phyloP scores from a whole-genome alignment of 2,329 filamentous ascomycete species.

The Diplodia seriata region DNA sequence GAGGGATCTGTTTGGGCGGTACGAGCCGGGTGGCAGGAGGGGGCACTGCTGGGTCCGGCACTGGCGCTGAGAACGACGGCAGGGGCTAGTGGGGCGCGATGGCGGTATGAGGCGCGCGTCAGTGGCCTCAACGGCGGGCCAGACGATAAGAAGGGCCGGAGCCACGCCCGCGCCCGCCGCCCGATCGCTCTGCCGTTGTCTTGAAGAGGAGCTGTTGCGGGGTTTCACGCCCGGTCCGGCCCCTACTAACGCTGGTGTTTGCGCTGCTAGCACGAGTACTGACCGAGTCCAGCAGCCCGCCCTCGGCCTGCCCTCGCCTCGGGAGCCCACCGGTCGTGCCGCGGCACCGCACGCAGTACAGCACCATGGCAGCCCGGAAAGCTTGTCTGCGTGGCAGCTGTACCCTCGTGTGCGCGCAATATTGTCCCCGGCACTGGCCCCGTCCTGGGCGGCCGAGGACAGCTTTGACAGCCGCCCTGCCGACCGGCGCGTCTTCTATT shows the following conservation, averaged over 20 bases:
- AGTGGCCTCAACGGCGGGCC: conserved; percentile 16
- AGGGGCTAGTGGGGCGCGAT: conserved; percentile 18
- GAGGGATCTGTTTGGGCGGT: conserved; percentile 16
- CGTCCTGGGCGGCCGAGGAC: conserved; percentile 49
- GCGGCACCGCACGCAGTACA: not conserved
- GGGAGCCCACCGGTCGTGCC: not conserved
- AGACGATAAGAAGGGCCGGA: conserved; percentile 17
- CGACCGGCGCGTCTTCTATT: conserved; percentile 54
- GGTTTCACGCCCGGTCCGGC: conserved; percentile 10
- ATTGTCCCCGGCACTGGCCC: conserved; percentile 54
- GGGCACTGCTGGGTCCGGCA: not conserved
- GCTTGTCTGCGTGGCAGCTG: not conserved
- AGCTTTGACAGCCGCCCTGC: conserved; percentile 43
- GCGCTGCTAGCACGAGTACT: not conserved
- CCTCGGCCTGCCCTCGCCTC: not conserved
- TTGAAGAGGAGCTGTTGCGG: conserved; percentile 9
- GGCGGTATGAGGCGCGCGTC: conserved; percentile 12
- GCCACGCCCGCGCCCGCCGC: conserved; percentile 1
- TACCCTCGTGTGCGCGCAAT: conserved; percentile 44
- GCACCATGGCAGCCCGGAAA: not conserved
- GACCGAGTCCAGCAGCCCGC: not conserved
- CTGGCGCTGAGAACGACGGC: conserved; percentile 6
- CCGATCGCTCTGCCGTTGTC: conserved; percentile 1
- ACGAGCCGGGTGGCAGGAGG: conserved; percentile 14
- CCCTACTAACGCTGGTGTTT: not conserved